A percentile compares a stretch with the other conserved stretches of the same genome.
Evolutionary conservation across 352 stramenopile genomes (phyloP).

Genomic region (Phytophthora foliorum): DNA sequence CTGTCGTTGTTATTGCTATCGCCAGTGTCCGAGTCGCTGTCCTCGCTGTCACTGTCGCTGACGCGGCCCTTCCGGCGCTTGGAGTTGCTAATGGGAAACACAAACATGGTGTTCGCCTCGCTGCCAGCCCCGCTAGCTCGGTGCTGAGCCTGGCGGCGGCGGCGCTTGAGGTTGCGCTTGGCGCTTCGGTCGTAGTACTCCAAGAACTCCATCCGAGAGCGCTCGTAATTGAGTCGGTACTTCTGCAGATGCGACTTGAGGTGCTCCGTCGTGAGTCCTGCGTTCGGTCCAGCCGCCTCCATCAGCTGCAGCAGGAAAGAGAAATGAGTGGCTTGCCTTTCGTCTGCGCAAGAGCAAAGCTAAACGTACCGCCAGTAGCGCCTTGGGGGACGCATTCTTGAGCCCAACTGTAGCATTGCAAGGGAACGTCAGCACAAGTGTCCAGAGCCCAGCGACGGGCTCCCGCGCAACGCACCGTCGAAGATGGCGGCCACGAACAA

Average conservation of each 20-base stretch:
- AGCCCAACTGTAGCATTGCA: conserved; percentile 69
- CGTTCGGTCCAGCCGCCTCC: conserved; percentile 58
- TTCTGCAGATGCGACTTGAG: conserved; percentile 92
- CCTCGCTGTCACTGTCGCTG: conserved; percentile 53
- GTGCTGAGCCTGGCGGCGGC: conserved; percentile 50
- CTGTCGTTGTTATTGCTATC: conserved; percentile 40
- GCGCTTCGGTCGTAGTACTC: conserved; percentile 88
- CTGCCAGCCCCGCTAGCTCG: conserved; percentile 28
- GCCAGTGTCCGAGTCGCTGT: conserved; percentile 46
- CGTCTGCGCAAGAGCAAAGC: too few relatives aligned
- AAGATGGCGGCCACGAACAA: conserved; percentile 91
- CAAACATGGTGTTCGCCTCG: conserved; percentile 80
- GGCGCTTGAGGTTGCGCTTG: conserved; percentile 67
- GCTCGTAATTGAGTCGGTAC: conserved; percentile 90
- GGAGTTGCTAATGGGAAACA: conserved; percentile 81
- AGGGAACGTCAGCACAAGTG: conserved; percentile 10
- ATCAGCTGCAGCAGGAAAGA: conserved; percentile 63
- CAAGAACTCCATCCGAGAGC: conserved; percentile 86
- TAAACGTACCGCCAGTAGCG: conserved; percentile 69
- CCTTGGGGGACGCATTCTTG: conserved; percentile 90
- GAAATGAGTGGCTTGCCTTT: conserved; percentile 12
- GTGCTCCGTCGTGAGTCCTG: conserved; percentile 86
- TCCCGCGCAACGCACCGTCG: conserved; percentile 57
- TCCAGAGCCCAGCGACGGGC: neutral
- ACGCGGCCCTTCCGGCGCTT: conserved; percentile 46